These are phyloP conservation scores for Hygrophila difformis DNA, from an alignment of 257 asterid genomes.

Conservation along the genomic window DNA sequence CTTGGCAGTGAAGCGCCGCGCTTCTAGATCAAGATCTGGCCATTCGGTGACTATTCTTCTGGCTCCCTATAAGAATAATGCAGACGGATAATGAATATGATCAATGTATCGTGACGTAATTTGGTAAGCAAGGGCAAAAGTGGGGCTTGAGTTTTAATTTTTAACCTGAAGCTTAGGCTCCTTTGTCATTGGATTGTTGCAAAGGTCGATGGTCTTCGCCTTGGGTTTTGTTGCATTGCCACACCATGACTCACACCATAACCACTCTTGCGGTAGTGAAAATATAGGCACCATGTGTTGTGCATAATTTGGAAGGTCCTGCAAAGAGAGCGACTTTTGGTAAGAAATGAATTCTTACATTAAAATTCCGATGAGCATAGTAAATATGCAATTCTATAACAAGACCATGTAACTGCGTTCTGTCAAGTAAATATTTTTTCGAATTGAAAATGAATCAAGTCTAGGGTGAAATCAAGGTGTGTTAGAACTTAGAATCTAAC, in stretches of 20 bases:
- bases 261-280: conserved; percentile 99
- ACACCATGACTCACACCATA: conserved; percentile 99
- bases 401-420: too few species aligned
- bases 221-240: conserved; percentile 77
- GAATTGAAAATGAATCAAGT: too few species aligned
- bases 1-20: conserved; percentile 70
- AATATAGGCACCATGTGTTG: conserved; percentile 93
- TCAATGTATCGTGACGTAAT: neutral
- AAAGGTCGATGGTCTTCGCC: conserved; percentile 93
- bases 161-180: conserved; percentile 98
- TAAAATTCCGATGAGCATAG: too few species aligned
- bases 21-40: conserved; percentile 95
- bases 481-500: too few species aligned
- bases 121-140: neutral
- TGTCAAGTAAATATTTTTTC: too few species aligned
- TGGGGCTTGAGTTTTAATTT: neutral
- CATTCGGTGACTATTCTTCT: conserved; percentile 90
- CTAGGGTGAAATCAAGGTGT: too few species aligned
- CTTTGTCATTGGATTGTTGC: conserved; percentile 99
- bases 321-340: too few species aligned
- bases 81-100: neutral
- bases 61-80: conserved; percentile 57
- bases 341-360: too few species aligned
- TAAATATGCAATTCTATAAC: too few species aligned
- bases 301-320: conserved; percentile 99